Conservation (phyloP, 1,284 basidiomycete species). For the Leccinum subrobustum region DNA sequence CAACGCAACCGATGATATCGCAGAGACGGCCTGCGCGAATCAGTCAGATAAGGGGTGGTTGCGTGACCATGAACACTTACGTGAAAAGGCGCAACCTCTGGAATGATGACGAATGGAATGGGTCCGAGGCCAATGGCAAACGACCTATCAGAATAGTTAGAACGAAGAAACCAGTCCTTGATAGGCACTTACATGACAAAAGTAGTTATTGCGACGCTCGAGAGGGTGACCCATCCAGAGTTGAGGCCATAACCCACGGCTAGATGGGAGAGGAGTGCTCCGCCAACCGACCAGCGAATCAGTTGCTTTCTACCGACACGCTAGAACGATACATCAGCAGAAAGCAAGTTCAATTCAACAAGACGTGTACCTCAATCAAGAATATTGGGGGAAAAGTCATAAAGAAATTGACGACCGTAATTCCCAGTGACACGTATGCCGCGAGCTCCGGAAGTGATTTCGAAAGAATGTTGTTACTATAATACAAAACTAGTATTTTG, state of each 20-base stretch:
- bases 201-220: conserved; percentile 75
- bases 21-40: conserved; percentile 68
- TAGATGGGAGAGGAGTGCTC: conserved; percentile 66
- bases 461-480: conserved; percentile 84
- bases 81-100: conserved; percentile 84
- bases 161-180: neutral
- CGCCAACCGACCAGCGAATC: conserved; percentile 54
- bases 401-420: conserved; percentile 78
- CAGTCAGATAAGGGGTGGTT: neutral
- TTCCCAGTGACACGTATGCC: conserved; percentile 74
- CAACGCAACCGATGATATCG: conserved; percentile 79
- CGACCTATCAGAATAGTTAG: conserved; percentile 46
- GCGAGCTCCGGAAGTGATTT: conserved; percentile 76
- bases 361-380: conserved; percentile 66
- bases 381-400: conserved; percentile 84
- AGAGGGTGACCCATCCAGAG: conserved; percentile 53
- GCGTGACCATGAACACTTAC: conserved; percentile 41
- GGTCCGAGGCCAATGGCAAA: conserved; percentile 92
- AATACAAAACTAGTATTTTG: conserved; percentile 72
- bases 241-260: conserved; percentile 76
- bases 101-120: conserved; percentile 88
- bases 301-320: conserved; percentile 64
- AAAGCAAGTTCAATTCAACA: neutral
- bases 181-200: conserved; percentile 70
- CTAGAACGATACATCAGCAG: conserved; percentile 35